Evolutionary conservation across 495 filamentous ascomycete species (phyloP), one percentile per base, ranked within the genome.

Genomic region (Darksidea phi): DNA sequence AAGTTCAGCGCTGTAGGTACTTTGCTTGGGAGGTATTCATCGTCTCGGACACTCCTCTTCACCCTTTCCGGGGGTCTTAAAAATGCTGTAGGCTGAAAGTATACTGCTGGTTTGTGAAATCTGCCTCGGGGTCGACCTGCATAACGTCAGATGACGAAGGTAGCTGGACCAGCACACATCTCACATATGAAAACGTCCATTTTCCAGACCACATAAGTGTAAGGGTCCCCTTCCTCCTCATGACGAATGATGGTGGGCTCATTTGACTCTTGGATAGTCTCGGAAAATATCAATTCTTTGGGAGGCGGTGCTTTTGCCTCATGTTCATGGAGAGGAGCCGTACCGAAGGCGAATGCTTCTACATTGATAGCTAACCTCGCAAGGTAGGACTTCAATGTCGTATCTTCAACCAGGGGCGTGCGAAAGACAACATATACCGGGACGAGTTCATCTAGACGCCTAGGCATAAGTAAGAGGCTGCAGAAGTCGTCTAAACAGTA

Each of bases 181-280:
- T 63, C 70, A 84, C 82, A 78, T n/a, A 95, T 78, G 60, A 88
- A 85, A n/a, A 88, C 84, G 18, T 85, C 78, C 20, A 88, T 74
- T 67, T 85, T 91, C 91, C 91, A 96, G 54, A 93, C 79, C n/a
- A 86, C 82, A 61, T 90, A 83, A 18, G 86, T 78, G 70, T 84
- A 80, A 12, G 71, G 68, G 20, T 71, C 66, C 12, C 68, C 46
- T n/a, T 59, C 72, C 13, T 79, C 78, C 46, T 84, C 79, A 23
- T 84, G 81, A 13, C 81, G 76, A 12, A 89, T 60, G 48, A 88
- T 79, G 6, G 86, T 72, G 18, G 86, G 87, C 23, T 89, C 79
- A 49, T 84, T 79, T 5, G 79, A 71, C 20, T 80, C 74, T 66
- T 84, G 76, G 10, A 91, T 77, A 8, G 75, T 73, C 23, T 83